A percentile compares a stretch with the other conserved stretches of the same genome.
phyloP scores from a whole-genome alignment of 2,329 filamentous ascomycete species.

The Neonectria sp. region DNA sequence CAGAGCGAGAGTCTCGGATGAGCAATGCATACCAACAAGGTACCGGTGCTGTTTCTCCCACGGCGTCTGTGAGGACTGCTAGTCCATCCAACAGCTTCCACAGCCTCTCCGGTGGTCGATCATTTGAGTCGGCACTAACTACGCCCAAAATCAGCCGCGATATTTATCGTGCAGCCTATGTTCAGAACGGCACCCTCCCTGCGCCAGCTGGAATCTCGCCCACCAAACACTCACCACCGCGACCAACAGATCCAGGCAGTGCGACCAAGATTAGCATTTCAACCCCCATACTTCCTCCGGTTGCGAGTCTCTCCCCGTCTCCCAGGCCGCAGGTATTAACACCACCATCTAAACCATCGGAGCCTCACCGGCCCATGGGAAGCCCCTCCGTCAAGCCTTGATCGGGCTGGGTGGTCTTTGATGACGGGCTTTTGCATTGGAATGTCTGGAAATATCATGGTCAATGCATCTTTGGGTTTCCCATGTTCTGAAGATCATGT shows the following conservation, averaged over 20 bases:
- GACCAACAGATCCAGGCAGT: constrained; percentile 48
- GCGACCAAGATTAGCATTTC: constrained; percentile 51
- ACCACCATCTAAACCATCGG: constrained; percentile 68
- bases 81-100: constrained; percentile 45
- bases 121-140: constrained; percentile 45
- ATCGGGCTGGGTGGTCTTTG: neutral
- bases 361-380: constrained; percentile 39
- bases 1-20: constrained; percentile 24
- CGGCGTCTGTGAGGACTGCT: constrained; percentile 40
- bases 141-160: constrained; percentile 49
- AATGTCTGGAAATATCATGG: neutral
- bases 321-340: constrained; percentile 70
- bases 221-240: constrained; percentile 65
- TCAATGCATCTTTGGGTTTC: constrained; percentile 11
- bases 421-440: neutral
- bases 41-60: constrained; percentile 34
- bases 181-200: constrained; percentile 56
- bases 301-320: constrained; percentile 71
- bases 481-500: constrained; percentile 18
- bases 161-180: constrained; percentile 45
- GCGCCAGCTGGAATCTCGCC: constrained; percentile 65
- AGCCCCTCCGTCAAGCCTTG: constrained; percentile 28
- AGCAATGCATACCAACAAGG: constrained; percentile 27
- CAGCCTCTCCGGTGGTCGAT: constrained; percentile 41
- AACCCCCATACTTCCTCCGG: constrained; percentile 69